These are phyloP conservation scores for Castanospermum australe DNA, from an alignment of 306 rosid species.

Conservation along the genomic window DNA sequence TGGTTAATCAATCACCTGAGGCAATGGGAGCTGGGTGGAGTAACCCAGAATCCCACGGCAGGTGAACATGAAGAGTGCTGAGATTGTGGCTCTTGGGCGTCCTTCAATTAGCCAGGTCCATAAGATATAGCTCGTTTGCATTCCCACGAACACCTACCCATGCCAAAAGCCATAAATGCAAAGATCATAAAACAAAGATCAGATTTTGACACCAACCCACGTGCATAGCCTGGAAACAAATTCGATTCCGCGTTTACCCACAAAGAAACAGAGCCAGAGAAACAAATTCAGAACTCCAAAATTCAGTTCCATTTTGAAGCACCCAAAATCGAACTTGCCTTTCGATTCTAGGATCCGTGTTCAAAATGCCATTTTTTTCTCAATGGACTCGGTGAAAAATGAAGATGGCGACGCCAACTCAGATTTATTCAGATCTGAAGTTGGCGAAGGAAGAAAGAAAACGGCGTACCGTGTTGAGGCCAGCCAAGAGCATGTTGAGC, in stretches of 20 bases:
- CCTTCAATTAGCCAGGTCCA: slow-evolving; percentile 95
- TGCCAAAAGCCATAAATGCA: neutral
- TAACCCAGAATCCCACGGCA: slow-evolving; percentile 92
- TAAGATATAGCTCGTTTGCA: slow-evolving; percentile 83
- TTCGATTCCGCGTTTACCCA: neutral
- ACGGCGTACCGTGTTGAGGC: slow-evolving; percentile 67
- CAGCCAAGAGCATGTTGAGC: slow-evolving; percentile 69
- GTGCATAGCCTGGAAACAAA: neutral
- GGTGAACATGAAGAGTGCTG: slow-evolving; percentile 89
- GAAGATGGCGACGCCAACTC: neutral
- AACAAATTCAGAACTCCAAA: neutral
- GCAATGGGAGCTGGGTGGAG: slow-evolving; percentile 91
- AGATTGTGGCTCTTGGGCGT: slow-evolving; percentile 78
- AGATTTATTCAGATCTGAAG: slow-evolving; percentile 23
- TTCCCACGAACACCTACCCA: slow-evolving; percentile 74
- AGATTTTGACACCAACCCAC: slow-evolving; percentile 28
- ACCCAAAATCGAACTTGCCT: neutral
- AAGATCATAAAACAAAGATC: neutral
- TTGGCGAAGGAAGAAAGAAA: neutral
- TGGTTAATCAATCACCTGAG: slow-evolving; percentile 57
- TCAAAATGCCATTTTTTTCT: too few species aligned
- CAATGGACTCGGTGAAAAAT: too few species aligned
- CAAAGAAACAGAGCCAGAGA: neutral
- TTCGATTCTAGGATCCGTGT: too few species aligned
- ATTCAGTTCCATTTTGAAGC: neutral